Evolutionary conservation across 176 grass and related monocot genomes (phyloP).

Genomic region (Guadua angustifolia): DNA sequence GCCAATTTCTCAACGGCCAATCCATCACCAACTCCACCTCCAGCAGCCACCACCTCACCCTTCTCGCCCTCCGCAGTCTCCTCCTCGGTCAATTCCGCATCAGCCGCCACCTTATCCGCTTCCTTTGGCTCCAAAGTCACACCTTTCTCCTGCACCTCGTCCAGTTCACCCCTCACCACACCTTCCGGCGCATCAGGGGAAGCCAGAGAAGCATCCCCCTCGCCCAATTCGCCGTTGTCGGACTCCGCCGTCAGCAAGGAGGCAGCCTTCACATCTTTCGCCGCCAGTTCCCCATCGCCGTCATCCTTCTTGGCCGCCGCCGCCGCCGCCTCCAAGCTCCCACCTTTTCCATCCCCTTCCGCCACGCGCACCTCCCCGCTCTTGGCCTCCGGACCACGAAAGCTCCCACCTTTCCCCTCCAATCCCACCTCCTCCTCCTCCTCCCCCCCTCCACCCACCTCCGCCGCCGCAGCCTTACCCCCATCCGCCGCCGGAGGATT

Average conservation of each 20-base stretch:
- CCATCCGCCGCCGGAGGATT: conserved; percentile 1
- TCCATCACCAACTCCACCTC: conserved; percentile 14
- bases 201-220: conserved; percentile 27
- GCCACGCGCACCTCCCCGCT: conserved; percentile 6
- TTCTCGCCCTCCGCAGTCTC: conserved; percentile 19
- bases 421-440: conserved; percentile 26
- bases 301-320: conserved; percentile 8
- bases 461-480: background rate
- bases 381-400: background rate
- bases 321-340: background rate
- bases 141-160: conserved; percentile 3
- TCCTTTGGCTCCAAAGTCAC: background rate
- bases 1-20: conserved; percentile 1
- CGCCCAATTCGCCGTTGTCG: conserved; percentile 36
- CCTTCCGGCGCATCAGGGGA: conserved; percentile 5
- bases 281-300: background rate
- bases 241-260: background rate
- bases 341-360: background rate
- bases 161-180: conserved; percentile 32
- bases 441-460: background rate
- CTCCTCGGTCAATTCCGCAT: background rate
- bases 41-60: conserved; percentile 8
- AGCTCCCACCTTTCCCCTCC: conserved; percentile 10
- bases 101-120: background rate
- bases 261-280: background rate